phyloP scores from a whole-genome alignment of 1,139 yeast genomes.

The Saccharomyces hybrid region DNA sequence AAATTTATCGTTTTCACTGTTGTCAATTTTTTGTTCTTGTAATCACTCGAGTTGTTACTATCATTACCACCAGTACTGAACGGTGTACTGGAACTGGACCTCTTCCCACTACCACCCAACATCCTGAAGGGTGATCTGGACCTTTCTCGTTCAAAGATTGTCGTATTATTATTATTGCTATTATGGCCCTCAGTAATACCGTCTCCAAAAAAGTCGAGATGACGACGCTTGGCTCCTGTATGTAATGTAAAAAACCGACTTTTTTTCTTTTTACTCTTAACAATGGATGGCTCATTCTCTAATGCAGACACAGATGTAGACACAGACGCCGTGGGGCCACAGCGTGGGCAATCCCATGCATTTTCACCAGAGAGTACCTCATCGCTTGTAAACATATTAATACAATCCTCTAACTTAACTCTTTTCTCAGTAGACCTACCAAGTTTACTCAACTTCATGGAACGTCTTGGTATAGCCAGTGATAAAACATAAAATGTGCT shows the following conservation, averaged over 20 bases:
- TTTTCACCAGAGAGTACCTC: constrained; percentile 64
- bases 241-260: constrained; percentile 19
- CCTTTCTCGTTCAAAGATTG: constrained; percentile 11
- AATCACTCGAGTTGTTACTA: constrained; percentile 8
- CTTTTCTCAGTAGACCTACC: constrained; percentile 30
- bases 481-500: constrained; percentile 59
- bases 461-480: constrained; percentile 48
- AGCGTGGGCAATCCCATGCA: constrained; percentile 73
- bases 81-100: not conserved
- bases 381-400: constrained; percentile 57
- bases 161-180: constrained; percentile 5
- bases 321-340: constrained; percentile 35
- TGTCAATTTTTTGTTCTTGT: constrained; percentile 27
- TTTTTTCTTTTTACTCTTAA: constrained; percentile 7
- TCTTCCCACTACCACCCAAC: constrained; percentile 6
- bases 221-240: constrained; percentile 8
- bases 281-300: constrained; percentile 2
- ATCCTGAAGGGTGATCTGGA: constrained; percentile 24
- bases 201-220: constrained; percentile 2
- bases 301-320: not conserved
- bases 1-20: constrained; percentile 53
- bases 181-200: constrained; percentile 3
- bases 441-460: constrained; percentile 18
- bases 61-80: constrained; percentile 1
- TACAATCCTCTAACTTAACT: constrained; percentile 50